These are phyloP conservation scores for Westerdykella sp. DNA, from an alignment of 2,329 filamentous ascomycete species.

Conservation along the genomic window DNA sequence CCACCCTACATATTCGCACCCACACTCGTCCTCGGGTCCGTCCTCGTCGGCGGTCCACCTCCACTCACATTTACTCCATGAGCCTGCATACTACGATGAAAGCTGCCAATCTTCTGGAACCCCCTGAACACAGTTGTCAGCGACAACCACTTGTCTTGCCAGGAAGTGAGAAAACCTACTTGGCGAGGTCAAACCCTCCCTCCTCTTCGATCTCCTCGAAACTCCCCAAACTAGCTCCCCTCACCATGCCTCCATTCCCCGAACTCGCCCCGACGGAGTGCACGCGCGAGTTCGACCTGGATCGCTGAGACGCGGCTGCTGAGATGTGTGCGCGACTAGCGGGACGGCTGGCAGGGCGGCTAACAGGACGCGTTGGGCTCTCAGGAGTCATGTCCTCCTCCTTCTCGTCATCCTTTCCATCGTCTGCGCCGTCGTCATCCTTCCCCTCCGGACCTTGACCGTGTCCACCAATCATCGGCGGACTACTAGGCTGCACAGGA, in stretches of 20 bases:
- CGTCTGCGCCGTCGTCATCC: slow-evolving; percentile 19
- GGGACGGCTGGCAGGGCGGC: slow-evolving; percentile 31
- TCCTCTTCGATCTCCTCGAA: slow-evolving; percentile 39
- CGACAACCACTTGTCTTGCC: neutral
- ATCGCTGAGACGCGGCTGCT: slow-evolving; percentile 14
- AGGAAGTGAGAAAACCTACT: slow-evolving; percentile 33
- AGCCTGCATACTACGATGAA: slow-evolving; percentile 34
- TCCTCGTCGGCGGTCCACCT: slow-evolving; percentile 2
- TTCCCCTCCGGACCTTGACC: slow-evolving; percentile 27
- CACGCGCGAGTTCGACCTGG: slow-evolving; percentile 28
- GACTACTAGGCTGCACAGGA: slow-evolving; percentile 28
- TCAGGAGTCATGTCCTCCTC: slow-evolving; percentile 31
- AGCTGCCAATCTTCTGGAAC: slow-evolving; percentile 46
- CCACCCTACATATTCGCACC: slow-evolving; percentile 18
- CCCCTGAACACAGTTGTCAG: slow-evolving; percentile 33
- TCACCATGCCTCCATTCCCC: slow-evolving; percentile 28
- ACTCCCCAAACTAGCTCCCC: slow-evolving; percentile 29
- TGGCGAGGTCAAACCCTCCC: slow-evolving; percentile 46
- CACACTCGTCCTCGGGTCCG: slow-evolving; percentile 17
- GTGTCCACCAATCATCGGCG: slow-evolving; percentile 24
- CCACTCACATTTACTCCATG: slow-evolving; percentile 17
- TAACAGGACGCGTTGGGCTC: slow-evolving; percentile 32
- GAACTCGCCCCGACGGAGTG: slow-evolving; percentile 18
- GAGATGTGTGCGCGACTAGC: slow-evolving; percentile 8
- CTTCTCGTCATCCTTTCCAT: slow-evolving; percentile 20